Base-by-base conservation (phyloP, 163 green algal species). In the Volvox carteri region DNA sequence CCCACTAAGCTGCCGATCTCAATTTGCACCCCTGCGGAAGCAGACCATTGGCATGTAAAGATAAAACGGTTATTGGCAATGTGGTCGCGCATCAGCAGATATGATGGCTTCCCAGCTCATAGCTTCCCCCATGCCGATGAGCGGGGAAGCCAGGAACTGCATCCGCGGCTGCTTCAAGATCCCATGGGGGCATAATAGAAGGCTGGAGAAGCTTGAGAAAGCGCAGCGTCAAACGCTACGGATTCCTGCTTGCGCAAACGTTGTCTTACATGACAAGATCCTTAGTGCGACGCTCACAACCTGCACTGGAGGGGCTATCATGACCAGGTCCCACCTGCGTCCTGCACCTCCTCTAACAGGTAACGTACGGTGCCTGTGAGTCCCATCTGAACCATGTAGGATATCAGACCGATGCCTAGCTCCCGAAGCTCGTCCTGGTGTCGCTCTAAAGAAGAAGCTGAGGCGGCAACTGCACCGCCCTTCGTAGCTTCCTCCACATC, bases 381-480 rank as follows among this genome's bases (percentile, higher is more conserved):
- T 18, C 52, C 33, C 76, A 72, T 33, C 7, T 46, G 30, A 16
- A 28, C 25, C 48, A 84, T 33, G 52, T 84, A 84, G 30, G 76
- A 84, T 30, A 84, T 35, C n/a, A 73, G 33, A 9, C 35, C 33
- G 35, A 46, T 67, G 30, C 48, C 76, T 33, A 72, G 76, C 52
- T 30, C 70, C 70, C 25, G 39, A 1, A 78, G 70, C 70, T 78
- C 70, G 39, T 52, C 70, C 70, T 58, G 70, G 37, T 56, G 37
- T 21, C 70, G 70, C 39, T 58, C 70, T 19, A 78, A 37, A 23
- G 5, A 28, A 16, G n/a, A 37, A 39, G 42, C 11, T n/a, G 8
- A 42, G 28, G n/a, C 44, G 44, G 1, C 1, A 0, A 33, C 46
- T 1, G 48, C 14, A 0, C n/a, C n/a, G n/a, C n/a, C n/a, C n/a